phyloP scores from a whole-genome alignment of 495 filamentous ascomycete genomes.

The Polyplosphaeria fusca region DNA sequence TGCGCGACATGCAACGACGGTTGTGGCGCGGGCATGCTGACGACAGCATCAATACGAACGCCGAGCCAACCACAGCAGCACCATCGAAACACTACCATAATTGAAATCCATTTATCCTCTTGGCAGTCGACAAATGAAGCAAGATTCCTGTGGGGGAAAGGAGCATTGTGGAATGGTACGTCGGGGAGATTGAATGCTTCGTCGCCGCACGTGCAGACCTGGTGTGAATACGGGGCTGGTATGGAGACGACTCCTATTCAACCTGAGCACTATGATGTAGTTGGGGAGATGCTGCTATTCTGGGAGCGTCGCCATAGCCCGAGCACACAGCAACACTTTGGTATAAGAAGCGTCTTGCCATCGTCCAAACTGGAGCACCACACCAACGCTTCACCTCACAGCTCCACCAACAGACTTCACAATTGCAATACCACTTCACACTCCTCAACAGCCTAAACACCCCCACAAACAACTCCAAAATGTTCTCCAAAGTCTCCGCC shows the following conservation, averaged over 20 bases:
- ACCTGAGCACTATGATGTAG: no score
- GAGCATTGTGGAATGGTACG: background rate
- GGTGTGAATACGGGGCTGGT: background rate
- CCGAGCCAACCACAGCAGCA: background rate
- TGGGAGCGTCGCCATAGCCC: background rate
- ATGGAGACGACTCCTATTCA: no score
- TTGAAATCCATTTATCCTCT: background rate
- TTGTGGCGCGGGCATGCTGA: background rate
- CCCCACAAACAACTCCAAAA: no score
- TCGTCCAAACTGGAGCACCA: background rate
- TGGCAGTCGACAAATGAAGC: background rate
- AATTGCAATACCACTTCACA: background rate
- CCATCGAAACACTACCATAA: background rate
- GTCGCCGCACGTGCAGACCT: background rate
- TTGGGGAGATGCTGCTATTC: background rate
- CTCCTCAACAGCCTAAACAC: background rate
- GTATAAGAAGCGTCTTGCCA: no score
- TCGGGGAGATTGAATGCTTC: no score
- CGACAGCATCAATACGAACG: background rate
- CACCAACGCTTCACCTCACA: background rate
- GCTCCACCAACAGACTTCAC: background rate
- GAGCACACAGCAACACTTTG: background rate
- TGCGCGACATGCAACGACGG: background rate
- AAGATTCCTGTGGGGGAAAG: background rate
- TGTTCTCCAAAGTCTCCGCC: background rate